phyloP scores from a whole-genome alignment of 192 early-diverging fungal genomes.

The Cladochytrium replicatum region DNA sequence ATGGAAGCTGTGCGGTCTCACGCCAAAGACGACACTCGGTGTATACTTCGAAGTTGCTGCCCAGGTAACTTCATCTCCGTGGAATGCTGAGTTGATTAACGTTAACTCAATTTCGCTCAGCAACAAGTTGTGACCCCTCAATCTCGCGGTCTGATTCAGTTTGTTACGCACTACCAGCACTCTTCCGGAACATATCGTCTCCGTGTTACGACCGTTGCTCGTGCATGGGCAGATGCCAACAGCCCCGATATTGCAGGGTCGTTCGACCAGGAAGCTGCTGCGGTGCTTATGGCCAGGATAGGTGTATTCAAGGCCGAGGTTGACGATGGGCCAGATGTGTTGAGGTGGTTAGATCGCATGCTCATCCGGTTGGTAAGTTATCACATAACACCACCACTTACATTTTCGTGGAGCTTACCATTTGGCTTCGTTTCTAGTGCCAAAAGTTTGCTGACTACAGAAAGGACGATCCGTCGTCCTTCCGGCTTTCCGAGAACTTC shows the following conservation, averaged over 20 bases:
- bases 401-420: background rate
- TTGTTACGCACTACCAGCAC: conserved; percentile 94
- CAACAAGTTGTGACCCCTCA: conserved; percentile 70
- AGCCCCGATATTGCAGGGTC: conserved; percentile 84
- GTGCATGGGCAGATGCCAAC: conserved; percentile 68
- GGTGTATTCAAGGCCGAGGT: conserved; percentile 93
- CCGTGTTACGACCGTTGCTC: conserved; percentile 89
- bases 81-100: no score
- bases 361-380: conserved; percentile 79
- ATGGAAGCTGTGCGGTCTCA: conserved; percentile 89
- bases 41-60: conserved; percentile 96
- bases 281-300: conserved; percentile 96
- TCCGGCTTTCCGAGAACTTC: conserved; percentile 85
- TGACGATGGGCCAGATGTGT: conserved; percentile 93
- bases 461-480: conserved; percentile 88
- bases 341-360: conserved; percentile 97
- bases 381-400: no score
- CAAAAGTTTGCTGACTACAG: conserved; percentile 94
- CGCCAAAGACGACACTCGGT: conserved; percentile 71
- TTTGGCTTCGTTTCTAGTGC: conserved; percentile 46
- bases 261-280: conserved; percentile 97
- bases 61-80: no score
- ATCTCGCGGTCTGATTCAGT: conserved; percentile 84
- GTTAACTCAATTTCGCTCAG: conserved; percentile 19
- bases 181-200: conserved; percentile 79